Evolutionary conservation across 306 rosid genomes (phyloP), one percentile per base, ranked within the genome.

Genomic region (Alnus glutinosa): DNA sequence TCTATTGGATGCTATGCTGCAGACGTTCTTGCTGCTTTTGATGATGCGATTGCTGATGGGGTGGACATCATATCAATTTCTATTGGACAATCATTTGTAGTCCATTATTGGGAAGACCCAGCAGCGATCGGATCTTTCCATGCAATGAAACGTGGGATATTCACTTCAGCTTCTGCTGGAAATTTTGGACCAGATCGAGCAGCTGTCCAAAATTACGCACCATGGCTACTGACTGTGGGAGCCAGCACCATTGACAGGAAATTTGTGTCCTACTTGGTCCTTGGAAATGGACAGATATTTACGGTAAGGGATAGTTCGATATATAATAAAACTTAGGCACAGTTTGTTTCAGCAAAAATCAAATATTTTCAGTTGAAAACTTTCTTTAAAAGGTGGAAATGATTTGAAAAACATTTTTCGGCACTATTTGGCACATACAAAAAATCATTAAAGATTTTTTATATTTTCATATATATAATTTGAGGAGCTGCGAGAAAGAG

Each of bases 21-120:
- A 34, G 75, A 85, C 37, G 67, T 82, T 32, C 71, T 77, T 3
- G 72, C 72, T 14, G 86, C 86, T 12, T 79, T 79, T 18, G 84
- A 82, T 36, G 85, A 82, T 46, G 84, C 84, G 55, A 86, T 86
- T 23, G 79, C 80, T 2, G 86, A 82, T 42, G 82, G 86, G 5
- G 80, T 76, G 10, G 78, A 79, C 18, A 77, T 82, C 52, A 30
- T 79, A 67, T 77, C 84, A 42, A 48, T 47, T 42, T 77, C 84
- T 1, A 13, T 76, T 34, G 75, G 82, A 10, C 3, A 0, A 0
- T 6, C 64, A 0, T 4, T 9, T 0, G 14, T 1, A 18, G 3
- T 9, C 0, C 50, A 7, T 10, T 77, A 73, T 55, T 50, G 52
- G 1, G 9, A 62, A 1, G 80, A 82, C 39, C 52, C 75, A 32